A percentile compares a stretch with the other conserved stretches of the same genome.
These are phyloP conservation scores for Fusarium zealandicum DNA, from an alignment of 2,329 filamentous ascomycete genomes.

Conservation along the genomic window DNA sequence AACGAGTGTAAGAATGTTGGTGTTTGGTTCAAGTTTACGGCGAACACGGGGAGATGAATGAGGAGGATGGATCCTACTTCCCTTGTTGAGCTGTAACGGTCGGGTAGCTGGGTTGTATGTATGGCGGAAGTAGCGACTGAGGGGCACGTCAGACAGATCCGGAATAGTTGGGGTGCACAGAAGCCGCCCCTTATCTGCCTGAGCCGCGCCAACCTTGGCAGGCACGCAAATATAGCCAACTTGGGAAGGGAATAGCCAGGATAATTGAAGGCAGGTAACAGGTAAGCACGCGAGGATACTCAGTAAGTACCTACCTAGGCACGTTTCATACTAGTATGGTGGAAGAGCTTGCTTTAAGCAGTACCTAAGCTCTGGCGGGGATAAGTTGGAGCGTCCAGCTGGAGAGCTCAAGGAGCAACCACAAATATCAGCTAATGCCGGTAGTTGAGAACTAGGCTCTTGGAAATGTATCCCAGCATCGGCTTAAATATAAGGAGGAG, in stretches of 20 bases:
- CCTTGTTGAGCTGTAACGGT: constrained; percentile 10
- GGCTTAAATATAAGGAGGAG: not conserved
- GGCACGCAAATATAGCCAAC: not conserved
- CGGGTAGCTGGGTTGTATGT: not conserved
- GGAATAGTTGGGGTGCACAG: constrained; percentile 23
- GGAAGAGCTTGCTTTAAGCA: not conserved
- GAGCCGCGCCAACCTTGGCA: not conserved
- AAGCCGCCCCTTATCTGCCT: constrained; percentile 12
- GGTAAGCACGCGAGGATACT: too few species aligned
- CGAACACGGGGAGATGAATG: constrained; percentile 16
- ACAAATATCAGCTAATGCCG: not conserved
- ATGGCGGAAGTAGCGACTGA: constrained; percentile 21
- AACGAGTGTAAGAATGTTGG: constrained; percentile 26
- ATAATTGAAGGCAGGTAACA: not conserved
- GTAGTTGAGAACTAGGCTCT: too few species aligned
- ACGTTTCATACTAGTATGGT: too few species aligned
- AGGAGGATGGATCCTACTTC: constrained; percentile 17
- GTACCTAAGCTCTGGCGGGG: not conserved
- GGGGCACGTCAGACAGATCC: constrained; percentile 37
- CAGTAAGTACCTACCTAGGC: too few species aligned
- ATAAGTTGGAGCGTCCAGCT: not conserved
- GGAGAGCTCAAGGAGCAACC: not conserved
- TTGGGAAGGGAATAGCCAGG: not conserved
- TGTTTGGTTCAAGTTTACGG: constrained; percentile 2
- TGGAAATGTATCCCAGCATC: not conserved